phyloP scores from a whole-genome alignment of 441 rosid genomes.

The Biscutella laevigata region DNA sequence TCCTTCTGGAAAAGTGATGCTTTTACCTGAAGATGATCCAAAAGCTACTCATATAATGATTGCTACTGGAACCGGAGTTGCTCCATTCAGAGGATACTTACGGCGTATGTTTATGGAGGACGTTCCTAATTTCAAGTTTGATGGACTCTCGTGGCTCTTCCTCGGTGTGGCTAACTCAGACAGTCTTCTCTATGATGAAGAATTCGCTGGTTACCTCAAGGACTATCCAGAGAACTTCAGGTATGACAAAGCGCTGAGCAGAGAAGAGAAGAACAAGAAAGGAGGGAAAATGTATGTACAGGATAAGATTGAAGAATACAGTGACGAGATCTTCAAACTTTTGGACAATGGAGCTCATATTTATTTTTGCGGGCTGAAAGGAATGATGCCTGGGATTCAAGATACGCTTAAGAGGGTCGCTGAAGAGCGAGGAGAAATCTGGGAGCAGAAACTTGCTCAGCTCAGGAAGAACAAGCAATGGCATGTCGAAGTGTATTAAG shows the following conservation, averaged over 20 bases:
- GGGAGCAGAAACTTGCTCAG: slow-evolving; percentile 94
- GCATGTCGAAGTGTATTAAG: slow-evolving; percentile 91
- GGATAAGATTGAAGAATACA: slow-evolving; percentile 92
- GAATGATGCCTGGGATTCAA: slow-evolving; percentile 98
- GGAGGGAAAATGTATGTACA: slow-evolving; percentile 98
- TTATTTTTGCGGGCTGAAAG: slow-evolving; percentile 90
- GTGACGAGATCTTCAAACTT: slow-evolving; percentile 75
- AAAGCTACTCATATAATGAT: slow-evolving; percentile 91
- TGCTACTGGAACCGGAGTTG: slow-evolving; percentile 91
- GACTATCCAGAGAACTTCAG: slow-evolving; percentile 75
- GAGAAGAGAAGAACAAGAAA: slow-evolving; percentile 78
- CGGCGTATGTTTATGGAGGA: slow-evolving; percentile 96
- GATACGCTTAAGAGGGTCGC: slow-evolving; percentile 82
- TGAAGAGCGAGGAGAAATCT: slow-evolving; percentile 73
- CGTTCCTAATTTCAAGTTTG: slow-evolving; percentile 63
- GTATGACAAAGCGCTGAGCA: slow-evolving; percentile 76
- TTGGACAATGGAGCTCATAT: slow-evolving; percentile 87
- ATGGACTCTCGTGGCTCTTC: slow-evolving; percentile 94
- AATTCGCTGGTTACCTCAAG: slow-evolving; percentile 61
- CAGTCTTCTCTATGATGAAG: slow-evolving; percentile 88
- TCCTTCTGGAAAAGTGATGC: slow-evolving; percentile 94
- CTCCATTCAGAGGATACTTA: slow-evolving; percentile 87
- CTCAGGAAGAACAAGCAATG: slow-evolving; percentile 97
- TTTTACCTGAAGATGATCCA: slow-evolving; percentile 81
- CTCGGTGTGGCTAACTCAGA: slow-evolving; percentile 94